Conservation (phyloP, 2,329 filamentous ascomycete genomes). For the Calonectria henricotiae region DNA sequence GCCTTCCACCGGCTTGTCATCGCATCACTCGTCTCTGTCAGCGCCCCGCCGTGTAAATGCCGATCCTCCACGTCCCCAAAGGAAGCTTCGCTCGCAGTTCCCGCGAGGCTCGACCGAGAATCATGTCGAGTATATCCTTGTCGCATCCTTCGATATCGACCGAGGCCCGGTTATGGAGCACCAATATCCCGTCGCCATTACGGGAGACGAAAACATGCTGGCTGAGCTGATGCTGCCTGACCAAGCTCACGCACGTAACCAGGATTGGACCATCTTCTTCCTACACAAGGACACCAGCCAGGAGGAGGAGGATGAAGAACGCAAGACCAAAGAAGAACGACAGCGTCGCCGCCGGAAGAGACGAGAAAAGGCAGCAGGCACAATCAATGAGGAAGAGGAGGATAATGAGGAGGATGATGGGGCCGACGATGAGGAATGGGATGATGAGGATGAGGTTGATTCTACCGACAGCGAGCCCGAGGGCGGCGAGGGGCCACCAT, state of each 20-base stretch:
- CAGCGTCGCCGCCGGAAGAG: slow-evolving; percentile 68
- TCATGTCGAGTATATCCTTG: slow-evolving; percentile 98
- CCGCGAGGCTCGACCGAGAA: slow-evolving; percentile 84
- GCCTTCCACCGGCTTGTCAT: slow-evolving; percentile 73
- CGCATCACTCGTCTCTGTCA: slow-evolving; percentile 75
- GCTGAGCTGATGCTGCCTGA: slow-evolving; percentile 99
- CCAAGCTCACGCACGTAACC: slow-evolving; percentile 92
- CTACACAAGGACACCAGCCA: slow-evolving; percentile 93
- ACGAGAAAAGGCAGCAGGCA: slow-evolving; percentile 68
- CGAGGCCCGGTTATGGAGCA: slow-evolving; percentile 98
- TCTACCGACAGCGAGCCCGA: slow-evolving; percentile 77
- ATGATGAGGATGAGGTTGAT: slow-evolving; percentile 69
- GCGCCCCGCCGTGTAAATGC: slow-evolving; percentile 68
- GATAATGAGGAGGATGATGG: slow-evolving; percentile 64
- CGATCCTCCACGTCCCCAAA: slow-evolving; percentile 66
- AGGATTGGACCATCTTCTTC: slow-evolving; percentile 99
- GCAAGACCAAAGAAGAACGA: slow-evolving; percentile 70
- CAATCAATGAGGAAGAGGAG: slow-evolving; percentile 64
- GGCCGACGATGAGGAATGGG: slow-evolving; percentile 64
- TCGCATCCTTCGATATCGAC: slow-evolving; percentile 98
- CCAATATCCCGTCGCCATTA: slow-evolving; percentile 95
- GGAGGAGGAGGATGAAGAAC: slow-evolving; percentile 85
- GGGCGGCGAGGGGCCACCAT: slow-evolving; percentile 85
- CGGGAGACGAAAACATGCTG: slow-evolving; percentile 97
- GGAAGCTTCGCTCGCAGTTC: slow-evolving; percentile 80